Evolutionary conservation across 2,329 filamentous ascomycete genomes (phyloP).

Genomic region (Neurospora crassa): DNA sequence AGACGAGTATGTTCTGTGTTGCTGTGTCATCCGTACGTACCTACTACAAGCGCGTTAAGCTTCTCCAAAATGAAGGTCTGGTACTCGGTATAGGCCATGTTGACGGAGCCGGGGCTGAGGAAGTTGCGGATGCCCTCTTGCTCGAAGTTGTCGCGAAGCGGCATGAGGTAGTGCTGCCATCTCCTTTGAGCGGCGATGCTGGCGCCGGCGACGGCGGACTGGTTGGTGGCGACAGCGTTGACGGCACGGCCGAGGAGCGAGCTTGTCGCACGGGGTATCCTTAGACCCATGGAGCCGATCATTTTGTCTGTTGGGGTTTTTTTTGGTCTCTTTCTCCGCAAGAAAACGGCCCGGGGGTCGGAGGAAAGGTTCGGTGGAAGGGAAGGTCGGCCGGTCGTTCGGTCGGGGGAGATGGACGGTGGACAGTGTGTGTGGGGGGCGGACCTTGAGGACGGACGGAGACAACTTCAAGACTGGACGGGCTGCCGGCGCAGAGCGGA

Average conservation of each 20-base stretch:
- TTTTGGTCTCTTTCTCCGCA: neutral
- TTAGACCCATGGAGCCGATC: conserved; percentile 23
- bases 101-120: conserved; percentile 58
- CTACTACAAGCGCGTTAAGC: conserved; percentile 64
- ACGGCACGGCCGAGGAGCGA: conserved; percentile 12
- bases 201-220: conserved; percentile 10
- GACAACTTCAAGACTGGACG: neutral
- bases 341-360: neutral
- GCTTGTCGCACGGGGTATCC: conserved; percentile 33
- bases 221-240: conserved; percentile 1
- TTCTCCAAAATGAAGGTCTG: conserved; percentile 64
- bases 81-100: conserved; percentile 75
- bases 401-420: neutral
- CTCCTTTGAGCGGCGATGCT: conserved; percentile 24
- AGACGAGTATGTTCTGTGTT: neutral
- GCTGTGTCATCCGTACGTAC: conserved; percentile 35
- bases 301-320: neutral
- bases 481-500: neutral
- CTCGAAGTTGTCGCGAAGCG: conserved; percentile 25
- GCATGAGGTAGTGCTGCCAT: conserved; percentile 25
- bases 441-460: neutral
- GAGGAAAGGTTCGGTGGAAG: neutral
- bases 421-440: neutral
- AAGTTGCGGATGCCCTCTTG: conserved; percentile 52
- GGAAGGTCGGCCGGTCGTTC: neutral